phyloP scores from a whole-genome alignment of 2,329 filamentous ascomycete species.

The Nothopassalora personata region DNA sequence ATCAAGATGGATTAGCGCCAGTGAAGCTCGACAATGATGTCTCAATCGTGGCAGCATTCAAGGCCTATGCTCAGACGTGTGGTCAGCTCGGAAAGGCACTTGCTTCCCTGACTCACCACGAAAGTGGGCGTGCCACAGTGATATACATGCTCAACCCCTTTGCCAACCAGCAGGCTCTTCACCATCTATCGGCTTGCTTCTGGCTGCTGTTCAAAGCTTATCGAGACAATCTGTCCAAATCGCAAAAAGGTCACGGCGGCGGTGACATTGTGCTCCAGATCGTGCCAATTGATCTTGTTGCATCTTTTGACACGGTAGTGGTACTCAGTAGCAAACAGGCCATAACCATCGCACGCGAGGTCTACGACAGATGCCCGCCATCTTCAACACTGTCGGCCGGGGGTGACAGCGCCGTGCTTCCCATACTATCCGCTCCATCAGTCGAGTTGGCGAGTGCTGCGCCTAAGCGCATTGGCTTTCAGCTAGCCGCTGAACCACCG shows the following conservation, averaged over 20 bases:
- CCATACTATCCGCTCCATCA: constrained; percentile 58
- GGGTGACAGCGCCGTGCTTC: constrained; percentile 33
- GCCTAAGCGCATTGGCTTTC: constrained; percentile 70
- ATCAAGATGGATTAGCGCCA: constrained; percentile 37
- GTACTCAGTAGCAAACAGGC: constrained; percentile 59
- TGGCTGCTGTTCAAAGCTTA: constrained; percentile 66
- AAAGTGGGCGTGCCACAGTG: constrained; percentile 53
- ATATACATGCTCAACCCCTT: constrained; percentile 72
- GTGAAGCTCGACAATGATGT: constrained; percentile 20
- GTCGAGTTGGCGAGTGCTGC: constrained; percentile 66
- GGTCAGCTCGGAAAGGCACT: constrained; percentile 26
- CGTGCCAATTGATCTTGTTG: constrained; percentile 62
- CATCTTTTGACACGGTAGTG: constrained; percentile 57
- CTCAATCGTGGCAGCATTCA: constrained; percentile 17
- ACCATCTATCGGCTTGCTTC: constrained; percentile 68
- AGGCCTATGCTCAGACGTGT: constrained; percentile 23
- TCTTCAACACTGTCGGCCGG: constrained; percentile 28
- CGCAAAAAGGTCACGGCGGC: constrained; percentile 45
- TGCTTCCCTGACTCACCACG: constrained; percentile 17
- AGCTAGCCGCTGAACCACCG: constrained; percentile 61
- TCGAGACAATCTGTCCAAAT: constrained; percentile 58
- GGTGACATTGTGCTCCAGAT: constrained; percentile 71
- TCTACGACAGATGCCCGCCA: constrained; percentile 67
- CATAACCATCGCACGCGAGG: constrained; percentile 55
- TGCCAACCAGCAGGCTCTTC: constrained; percentile 32